Evolutionary conservation across 1,139 yeast species (phyloP), one percentile per base, ranked within the genome.

Genomic region (Lodderomyces parapsilosis): DNA sequence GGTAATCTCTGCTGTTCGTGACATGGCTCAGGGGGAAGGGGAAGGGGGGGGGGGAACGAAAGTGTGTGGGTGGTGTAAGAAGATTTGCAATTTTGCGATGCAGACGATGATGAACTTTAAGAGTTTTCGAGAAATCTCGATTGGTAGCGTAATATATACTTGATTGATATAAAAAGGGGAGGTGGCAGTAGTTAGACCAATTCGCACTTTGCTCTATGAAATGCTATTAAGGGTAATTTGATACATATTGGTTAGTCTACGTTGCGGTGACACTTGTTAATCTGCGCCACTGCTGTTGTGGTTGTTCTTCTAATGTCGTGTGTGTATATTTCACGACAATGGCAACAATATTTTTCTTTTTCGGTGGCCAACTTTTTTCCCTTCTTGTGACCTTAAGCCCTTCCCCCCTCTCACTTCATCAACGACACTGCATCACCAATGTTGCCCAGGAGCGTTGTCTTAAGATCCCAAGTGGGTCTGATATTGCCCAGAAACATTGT

Each of bases 1-100:
- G 5, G 94, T 82, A n/a, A 85, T 68, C 44, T 81, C 87, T 27
- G 79, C 68, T 36, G 73, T 77, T 52, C 75, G 77, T 4, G 80
- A 80, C 87, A 81, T 55, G n/a, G 8, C 9, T 22, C 9, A 6
- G 8, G 6, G 8, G 28, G 11, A 25, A 9, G 28, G 28, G 4
- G 28, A 8, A n/a, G 31, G 13, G 31, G 4, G 14, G 9, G 6
- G 15, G 13, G 31, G 27, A 4, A n/a, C 2, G 31, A 6, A n/a
- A n/a, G 15, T 5, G 4, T 24, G n/a, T 27, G 14, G 17, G 4
- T 27, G 14, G 8, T 27, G 31, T 27, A 11, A 11, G 4, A 24
- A 7, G 23, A 20, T n/a, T n/a, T n/a, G n/a, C n/a, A n/a, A n/a
- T 22, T 22, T 22, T 22, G 24, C 24, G 24, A 22, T 22, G 24